Evolutionary conservation across 108 stramenopile species (phyloP).

Genomic region (Skeletonema costatum): DNA sequence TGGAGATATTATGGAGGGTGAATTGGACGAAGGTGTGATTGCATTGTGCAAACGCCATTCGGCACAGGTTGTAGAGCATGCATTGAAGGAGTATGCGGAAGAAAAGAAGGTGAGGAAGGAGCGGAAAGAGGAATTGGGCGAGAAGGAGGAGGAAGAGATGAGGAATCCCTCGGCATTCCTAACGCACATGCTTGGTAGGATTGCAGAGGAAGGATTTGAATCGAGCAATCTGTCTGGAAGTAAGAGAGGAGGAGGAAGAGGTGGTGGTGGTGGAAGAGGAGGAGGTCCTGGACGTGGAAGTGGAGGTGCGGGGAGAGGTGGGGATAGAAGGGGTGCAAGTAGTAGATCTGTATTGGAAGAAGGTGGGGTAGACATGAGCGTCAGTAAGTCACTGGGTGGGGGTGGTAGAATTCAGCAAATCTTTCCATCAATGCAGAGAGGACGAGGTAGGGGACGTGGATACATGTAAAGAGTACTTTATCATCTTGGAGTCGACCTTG

Average conservation of each 20-base stretch:
- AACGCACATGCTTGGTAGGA: constrained; percentile 71
- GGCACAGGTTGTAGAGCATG: constrained; percentile 72
- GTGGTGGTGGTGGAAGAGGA: constrained; percentile 18
- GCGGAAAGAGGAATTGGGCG: constrained; percentile 62
- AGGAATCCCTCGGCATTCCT: constrained; percentile 83
- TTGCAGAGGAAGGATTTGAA: constrained; percentile 75
- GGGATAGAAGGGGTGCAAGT: constrained; percentile 25
- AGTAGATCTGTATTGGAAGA: constrained; percentile 48
- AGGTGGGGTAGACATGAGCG: constrained; percentile 67
- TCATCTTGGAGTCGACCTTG: not conserved
- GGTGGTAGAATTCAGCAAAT: constrained; percentile 42
- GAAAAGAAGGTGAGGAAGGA: constrained; percentile 54
- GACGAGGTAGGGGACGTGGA: constrained; percentile 67
- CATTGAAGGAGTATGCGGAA: constrained; percentile 78
- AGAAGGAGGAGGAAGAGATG: constrained; percentile 72
- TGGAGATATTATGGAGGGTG: constrained; percentile 77
- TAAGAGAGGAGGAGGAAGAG: constrained; percentile 16
- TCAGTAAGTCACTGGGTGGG: constrained; percentile 22
- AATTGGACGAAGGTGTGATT: constrained; percentile 91
- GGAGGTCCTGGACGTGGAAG: constrained; percentile 13
- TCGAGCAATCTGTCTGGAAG: constrained; percentile 35
- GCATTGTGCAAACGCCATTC: constrained; percentile 82
- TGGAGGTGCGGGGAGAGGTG: constrained; percentile 4
- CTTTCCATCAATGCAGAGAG: constrained; percentile 66
- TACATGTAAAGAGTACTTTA: constrained; percentile 22